These are phyloP conservation scores for Cenchrus americanus DNA, from an alignment of 176 grass and related monocot genomes.

Conservation along the genomic window DNA sequence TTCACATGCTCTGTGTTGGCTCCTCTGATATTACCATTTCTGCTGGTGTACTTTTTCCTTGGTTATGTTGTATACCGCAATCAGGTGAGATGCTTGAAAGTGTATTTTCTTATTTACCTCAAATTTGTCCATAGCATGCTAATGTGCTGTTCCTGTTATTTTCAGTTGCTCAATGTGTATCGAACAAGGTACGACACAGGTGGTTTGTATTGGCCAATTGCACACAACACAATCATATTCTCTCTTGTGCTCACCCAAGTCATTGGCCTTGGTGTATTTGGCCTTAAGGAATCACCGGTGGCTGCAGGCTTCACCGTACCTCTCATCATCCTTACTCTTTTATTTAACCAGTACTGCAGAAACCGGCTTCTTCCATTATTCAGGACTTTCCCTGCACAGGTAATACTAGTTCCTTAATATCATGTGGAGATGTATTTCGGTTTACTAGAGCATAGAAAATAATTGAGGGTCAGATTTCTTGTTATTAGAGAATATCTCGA, in stretches of 20 bases:
- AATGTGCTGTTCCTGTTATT: constrained; percentile 17
- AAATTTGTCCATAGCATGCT: constrained; percentile 3
- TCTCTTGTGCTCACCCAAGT: constrained; percentile 92
- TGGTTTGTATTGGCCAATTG: constrained; percentile 83
- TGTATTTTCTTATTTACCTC: background rate
- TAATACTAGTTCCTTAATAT: constrained; percentile 36
- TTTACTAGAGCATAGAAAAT: background rate
- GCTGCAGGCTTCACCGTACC: constrained; percentile 72
- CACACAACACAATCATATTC: constrained; percentile 82
- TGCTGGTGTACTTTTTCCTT: constrained; percentile 93
- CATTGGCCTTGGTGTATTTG: constrained; percentile 84
- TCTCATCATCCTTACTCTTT: constrained; percentile 74
- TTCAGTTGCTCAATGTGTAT: constrained; percentile 90
- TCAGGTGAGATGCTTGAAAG: constrained; percentile 59
- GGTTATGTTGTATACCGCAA: constrained; percentile 93
- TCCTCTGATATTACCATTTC: constrained; percentile 92
- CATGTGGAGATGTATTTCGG: background rate
- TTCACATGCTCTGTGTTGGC: constrained; percentile 86
- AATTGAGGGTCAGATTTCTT: background rate
- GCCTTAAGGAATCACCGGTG: constrained; percentile 76
- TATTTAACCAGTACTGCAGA: constrained; percentile 95
- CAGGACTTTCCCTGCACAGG: constrained; percentile 69
- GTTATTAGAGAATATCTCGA: too few relatives aligned
- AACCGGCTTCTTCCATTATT: constrained; percentile 82
- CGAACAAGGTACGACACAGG: constrained; percentile 75